Evolutionary conservation across 306 rosid species (phyloP), one percentile per base, ranked within the genome.

Genomic region (Comarum palustre): DNA sequence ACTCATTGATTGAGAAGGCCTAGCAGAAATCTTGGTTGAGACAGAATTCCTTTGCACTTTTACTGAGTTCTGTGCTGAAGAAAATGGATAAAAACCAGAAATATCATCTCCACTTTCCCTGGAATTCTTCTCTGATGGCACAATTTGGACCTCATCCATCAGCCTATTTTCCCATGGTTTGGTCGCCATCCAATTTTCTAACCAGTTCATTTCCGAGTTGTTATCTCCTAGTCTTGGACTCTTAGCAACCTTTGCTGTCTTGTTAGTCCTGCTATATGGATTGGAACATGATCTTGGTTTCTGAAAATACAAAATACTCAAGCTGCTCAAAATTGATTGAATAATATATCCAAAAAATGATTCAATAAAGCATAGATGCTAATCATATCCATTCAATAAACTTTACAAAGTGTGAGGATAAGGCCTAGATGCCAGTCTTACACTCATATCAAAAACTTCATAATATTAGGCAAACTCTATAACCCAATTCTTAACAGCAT

Each of bases 141-240:
- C 73, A 20, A 61, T 77, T 55, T 72, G 38, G 13, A 24, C 70
- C 46, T 75, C 90, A 75, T 86, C 91, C 82, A 82, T 73, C 9
- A 83, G 82, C 77, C 85, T 76, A 69, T 65, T 84, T 73, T 90
- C 93, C 93, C 96, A 87, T 58, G 98, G 95, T 81, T 82, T 93
- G 39, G 85, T 32, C 0, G 90, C 87, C 89, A 87, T 91, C 96
- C 97, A 91, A 11, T 84, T 73, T 20, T 93, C 96, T 74, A 91
- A 76, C 86, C 91, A 91, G 78, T 82, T 78, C 66, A 75, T 77
- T 63, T 80, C 90, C 11, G 79, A 71, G 69, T 69, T 72, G 79
- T 87, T 84, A 50, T 68, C 32, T 58, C 73, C 83, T 29, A 36
- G 75, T 39, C 72, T 86, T 43, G 81, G 79, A 31, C 81, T 79